A percentile compares a stretch with the other conserved stretches of the same genome.
These are phyloP conservation scores for Hypoxylon sp. DNA, from an alignment of 2,329 filamentous ascomycete genomes.

Conservation along the genomic window DNA sequence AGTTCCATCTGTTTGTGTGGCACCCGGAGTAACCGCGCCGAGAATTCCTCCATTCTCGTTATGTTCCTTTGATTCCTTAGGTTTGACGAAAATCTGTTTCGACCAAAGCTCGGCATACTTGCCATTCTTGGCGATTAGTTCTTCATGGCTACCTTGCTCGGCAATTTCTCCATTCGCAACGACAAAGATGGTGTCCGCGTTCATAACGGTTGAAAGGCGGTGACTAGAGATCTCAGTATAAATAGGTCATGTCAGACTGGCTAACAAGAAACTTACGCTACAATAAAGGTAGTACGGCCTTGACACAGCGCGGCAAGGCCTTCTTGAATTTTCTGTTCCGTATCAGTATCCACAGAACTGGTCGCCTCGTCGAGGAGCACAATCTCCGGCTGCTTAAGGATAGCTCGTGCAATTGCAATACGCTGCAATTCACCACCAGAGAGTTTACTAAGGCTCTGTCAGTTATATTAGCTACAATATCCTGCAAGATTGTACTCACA, in stretches of 20 bases:
- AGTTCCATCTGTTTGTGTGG: slow-evolving; percentile 42
- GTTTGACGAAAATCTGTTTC: slow-evolving; percentile 69
- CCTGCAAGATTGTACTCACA: slow-evolving; percentile 53
- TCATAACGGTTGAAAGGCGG: slow-evolving; percentile 78
- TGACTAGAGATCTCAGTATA: slow-evolving; percentile 61
- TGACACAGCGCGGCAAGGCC: slow-evolving; percentile 70
- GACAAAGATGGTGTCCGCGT: slow-evolving; percentile 76
- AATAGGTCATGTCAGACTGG: not conserved
- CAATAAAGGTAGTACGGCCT: slow-evolving; percentile 75
- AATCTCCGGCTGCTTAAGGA: slow-evolving; percentile 80
- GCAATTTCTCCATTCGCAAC: slow-evolving; percentile 72
- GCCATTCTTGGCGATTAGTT: slow-evolving; percentile 69
- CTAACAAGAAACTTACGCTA: slow-evolving; percentile 63
- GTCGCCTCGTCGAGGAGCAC: slow-evolving; percentile 85
- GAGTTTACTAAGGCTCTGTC: slow-evolving; percentile 62
- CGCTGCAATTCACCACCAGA: slow-evolving; percentile 77
- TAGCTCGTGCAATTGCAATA: slow-evolving; percentile 76
- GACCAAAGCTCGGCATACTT: slow-evolving; percentile 76
- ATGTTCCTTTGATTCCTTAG: slow-evolving; percentile 58
- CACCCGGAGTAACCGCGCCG: slow-evolving; percentile 8
- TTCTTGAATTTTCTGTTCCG: slow-evolving; percentile 75
- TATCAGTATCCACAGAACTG: slow-evolving; percentile 79
- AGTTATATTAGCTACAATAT: no score
- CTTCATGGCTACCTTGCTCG: slow-evolving; percentile 73
- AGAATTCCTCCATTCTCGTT: slow-evolving; percentile 33